Evolutionary conservation across 2,329 filamentous ascomycete species (phyloP).

Genomic region (Chalaropsis ovoidea): DNA sequence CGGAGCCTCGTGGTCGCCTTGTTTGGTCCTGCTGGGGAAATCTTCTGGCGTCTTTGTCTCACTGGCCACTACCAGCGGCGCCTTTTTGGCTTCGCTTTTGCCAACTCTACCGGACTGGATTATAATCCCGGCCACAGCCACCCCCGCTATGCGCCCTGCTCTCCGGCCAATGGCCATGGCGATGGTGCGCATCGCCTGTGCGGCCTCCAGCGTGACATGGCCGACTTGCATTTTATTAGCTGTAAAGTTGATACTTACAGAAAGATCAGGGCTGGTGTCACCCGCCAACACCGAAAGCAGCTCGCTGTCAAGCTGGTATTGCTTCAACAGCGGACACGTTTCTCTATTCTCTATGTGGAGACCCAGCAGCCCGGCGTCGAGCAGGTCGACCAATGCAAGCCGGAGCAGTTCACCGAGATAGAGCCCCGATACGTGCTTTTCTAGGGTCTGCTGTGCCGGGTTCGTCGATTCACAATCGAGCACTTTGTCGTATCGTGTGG

Average conservation of each 20-base stretch:
- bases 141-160: slow-evolving; percentile 28
- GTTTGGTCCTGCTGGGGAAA: not conserved
- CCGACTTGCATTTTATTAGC: not conserved
- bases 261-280: not conserved
- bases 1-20: not conserved
- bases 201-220: slow-evolving; percentile 39
- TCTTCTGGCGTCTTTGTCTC: not conserved
- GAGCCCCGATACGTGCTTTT: slow-evolving; percentile 74
- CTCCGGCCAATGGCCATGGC: slow-evolving; percentile 32
- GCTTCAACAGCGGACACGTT: slow-evolving; percentile 40
- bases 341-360: slow-evolving; percentile 11
- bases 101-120: slow-evolving; percentile 27
- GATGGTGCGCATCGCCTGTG: slow-evolving; percentile 50
- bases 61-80: not conserved
- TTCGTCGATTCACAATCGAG: slow-evolving; percentile 60
- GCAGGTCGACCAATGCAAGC: slow-evolving; percentile 45
- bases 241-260: not conserved
- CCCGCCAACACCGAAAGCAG: slow-evolving; percentile 47
- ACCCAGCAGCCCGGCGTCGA: slow-evolving; percentile 22
- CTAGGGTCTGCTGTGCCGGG: slow-evolving; percentile 69
- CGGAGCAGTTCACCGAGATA: slow-evolving; percentile 69
- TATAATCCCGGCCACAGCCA: slow-evolving; percentile 28
- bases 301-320: slow-evolving; percentile 59
- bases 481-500: slow-evolving; percentile 55
- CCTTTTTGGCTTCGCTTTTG: not conserved